Evolutionary conservation across 2,329 filamentous ascomycete genomes (phyloP).

Genomic region (Apiospora koreana): DNA sequence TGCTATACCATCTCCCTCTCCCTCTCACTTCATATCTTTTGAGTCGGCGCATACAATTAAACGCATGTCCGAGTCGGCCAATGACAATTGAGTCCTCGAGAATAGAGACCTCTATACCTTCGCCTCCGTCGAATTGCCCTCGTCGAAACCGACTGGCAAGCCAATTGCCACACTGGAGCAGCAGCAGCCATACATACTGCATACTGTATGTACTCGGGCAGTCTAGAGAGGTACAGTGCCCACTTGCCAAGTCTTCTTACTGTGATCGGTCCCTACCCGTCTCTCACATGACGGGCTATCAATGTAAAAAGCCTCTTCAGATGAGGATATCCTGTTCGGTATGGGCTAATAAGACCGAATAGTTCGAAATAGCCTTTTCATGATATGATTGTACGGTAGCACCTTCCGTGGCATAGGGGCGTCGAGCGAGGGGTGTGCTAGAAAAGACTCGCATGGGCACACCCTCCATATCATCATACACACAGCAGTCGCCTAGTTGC

Average conservation of each 20-base stretch:
- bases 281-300: background rate
- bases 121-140: background rate
- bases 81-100: background rate
- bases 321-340: background rate
- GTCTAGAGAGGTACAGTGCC: conserved; percentile 16
- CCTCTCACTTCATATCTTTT: background rate
- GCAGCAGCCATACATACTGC: background rate
- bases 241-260: conserved; percentile 11
- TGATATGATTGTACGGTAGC: conserved; percentile 24
- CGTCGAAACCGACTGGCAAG: background rate
- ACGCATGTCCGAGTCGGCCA: background rate
- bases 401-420: conserved; percentile 22
- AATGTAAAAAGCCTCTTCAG: background rate
- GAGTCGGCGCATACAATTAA: background rate
- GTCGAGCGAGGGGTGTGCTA: conserved; percentile 20
- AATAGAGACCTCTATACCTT: background rate
- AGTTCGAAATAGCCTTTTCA: conserved; percentile 18
- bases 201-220: background rate
- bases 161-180: conserved; percentile 12
- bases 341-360: conserved; percentile 21
- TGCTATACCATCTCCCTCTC: background rate
- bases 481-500: conserved; percentile 25
- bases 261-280: background rate
- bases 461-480: background rate
- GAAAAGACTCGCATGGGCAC: conserved; percentile 11